Percentiles rank a stretch among this genome's conserved stretches.
Conservation (phyloP, 805 yeast genomes). For the Ogataea saltuana region DNA sequence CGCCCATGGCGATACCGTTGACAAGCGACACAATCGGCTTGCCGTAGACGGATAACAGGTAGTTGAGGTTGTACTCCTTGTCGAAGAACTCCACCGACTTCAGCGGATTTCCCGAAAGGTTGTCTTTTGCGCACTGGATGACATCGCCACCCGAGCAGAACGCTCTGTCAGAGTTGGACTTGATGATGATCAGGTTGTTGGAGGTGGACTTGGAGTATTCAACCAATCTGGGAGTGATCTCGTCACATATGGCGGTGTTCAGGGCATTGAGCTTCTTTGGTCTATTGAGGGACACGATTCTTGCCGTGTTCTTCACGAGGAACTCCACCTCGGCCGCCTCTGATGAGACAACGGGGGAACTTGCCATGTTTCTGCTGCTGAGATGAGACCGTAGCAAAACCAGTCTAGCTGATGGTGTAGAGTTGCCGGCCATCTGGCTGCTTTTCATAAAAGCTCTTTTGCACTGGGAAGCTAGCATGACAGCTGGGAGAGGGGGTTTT, state of each 20-base stretch:
- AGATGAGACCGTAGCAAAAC: slow-evolving; percentile 9
- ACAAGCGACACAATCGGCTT: slow-evolving; percentile 85
- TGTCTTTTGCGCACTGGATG: slow-evolving; percentile 68
- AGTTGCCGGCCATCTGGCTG: slow-evolving; percentile 4
- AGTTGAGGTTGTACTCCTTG: slow-evolving; percentile 79
- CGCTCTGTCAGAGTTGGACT: slow-evolving; percentile 65
- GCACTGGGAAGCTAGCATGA: too few relatives aligned
- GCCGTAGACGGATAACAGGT: slow-evolving; percentile 72
- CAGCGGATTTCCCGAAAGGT: slow-evolving; percentile 45
- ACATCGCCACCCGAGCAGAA: slow-evolving; percentile 98
- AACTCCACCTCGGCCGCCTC: slow-evolving; percentile 58
- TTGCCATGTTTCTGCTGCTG: slow-evolving; percentile 28
- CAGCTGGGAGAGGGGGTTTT: too few relatives aligned
- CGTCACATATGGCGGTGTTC: slow-evolving; percentile 69
- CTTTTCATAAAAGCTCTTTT: neutral
- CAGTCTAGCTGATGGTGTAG: slow-evolving; percentile 11
- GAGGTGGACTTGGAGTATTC: slow-evolving; percentile 74
- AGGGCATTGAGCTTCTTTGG: slow-evolving; percentile 84
- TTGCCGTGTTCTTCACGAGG: slow-evolving; percentile 59
- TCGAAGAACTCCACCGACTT: slow-evolving; percentile 68
- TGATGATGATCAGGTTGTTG: slow-evolving; percentile 66
- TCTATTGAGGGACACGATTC: slow-evolving; percentile 77
- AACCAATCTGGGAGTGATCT: slow-evolving; percentile 67
- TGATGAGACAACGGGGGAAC: too few relatives aligned
- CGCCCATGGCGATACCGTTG: slow-evolving; percentile 97